phyloP scores from a whole-genome alignment of 2,329 filamentous ascomycete species.

The Talaromyces sp. region DNA sequence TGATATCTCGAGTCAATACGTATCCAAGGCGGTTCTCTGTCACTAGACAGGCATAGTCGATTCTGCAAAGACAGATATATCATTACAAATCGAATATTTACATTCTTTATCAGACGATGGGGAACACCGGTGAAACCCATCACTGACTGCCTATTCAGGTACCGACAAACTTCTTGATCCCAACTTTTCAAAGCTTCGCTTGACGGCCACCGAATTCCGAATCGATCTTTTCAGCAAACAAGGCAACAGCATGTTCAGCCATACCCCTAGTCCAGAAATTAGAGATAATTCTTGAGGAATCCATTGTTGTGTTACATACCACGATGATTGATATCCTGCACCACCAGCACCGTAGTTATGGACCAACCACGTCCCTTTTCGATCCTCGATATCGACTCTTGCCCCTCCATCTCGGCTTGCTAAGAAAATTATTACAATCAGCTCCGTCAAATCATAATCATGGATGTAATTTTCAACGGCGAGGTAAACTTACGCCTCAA shows the following conservation, averaged over 20 bases:
- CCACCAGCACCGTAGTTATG: conserved; percentile 17
- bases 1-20: neutral
- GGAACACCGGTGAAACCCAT: too few species aligned
- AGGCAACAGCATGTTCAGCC: conserved; percentile 16
- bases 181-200: conserved; percentile 8
- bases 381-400: conserved; percentile 15
- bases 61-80: neutral
- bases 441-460: neutral
- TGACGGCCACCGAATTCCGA: neutral
- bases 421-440: neutral
- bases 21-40: neutral
- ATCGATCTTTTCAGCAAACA: conserved; percentile 1
- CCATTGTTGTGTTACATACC: conserved; percentile 9
- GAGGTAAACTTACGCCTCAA: conserved; percentile 10
- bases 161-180: neutral
- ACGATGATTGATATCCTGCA: conserved; percentile 17
- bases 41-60: neutral
- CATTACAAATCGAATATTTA: neutral
- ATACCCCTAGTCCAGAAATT: conserved; percentile 13
- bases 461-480: neutral
- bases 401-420: conserved; percentile 14
- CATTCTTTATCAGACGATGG: neutral
- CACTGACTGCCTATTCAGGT: neutral
- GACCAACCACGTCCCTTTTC: conserved; percentile 5
- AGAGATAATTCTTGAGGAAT: neutral